Percentiles rank a stretch among this genome's conserved stretches.
These are phyloP conservation scores for Fistulinella prunicolor DNA, from an alignment of 768 basidiomycete genomes.

Conservation along the genomic window DNA sequence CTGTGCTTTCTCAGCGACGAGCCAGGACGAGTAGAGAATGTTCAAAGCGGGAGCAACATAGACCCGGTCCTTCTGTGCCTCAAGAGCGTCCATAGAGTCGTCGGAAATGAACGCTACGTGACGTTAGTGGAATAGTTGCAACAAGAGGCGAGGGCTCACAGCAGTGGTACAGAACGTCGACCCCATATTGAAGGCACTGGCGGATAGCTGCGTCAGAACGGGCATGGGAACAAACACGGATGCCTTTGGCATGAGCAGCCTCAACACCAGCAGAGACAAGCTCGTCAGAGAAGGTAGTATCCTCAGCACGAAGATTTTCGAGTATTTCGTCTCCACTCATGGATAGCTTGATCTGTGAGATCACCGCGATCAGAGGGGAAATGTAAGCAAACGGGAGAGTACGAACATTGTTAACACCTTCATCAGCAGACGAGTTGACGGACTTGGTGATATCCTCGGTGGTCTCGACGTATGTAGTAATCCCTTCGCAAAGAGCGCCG, in stretches of 20 bases:
- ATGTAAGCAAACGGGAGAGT: neutral
- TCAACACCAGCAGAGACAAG: slow-evolving; percentile 35
- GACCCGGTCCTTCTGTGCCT: slow-evolving; percentile 34
- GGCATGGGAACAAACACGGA: slow-evolving; percentile 38
- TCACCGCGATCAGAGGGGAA: neutral
- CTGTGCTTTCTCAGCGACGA: slow-evolving; percentile 26
- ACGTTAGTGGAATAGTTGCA: slow-evolving; percentile 6
- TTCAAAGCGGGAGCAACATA: slow-evolving; percentile 35
- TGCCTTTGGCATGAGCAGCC: slow-evolving; percentile 33
- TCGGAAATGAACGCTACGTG: slow-evolving; percentile 35
- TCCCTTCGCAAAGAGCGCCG: slow-evolving; percentile 32
- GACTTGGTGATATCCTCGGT: slow-evolving; percentile 28
- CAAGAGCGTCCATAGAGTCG: slow-evolving; percentile 34
- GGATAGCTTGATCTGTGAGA: slow-evolving; percentile 31
- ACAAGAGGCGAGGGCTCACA: slow-evolving; percentile 13
- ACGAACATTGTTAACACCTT: slow-evolving; percentile 22
- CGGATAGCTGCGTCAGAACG: slow-evolving; percentile 33
- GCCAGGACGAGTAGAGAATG: slow-evolving; percentile 23
- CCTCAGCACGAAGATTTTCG: slow-evolving; percentile 33
- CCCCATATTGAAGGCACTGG: slow-evolving; percentile 36
- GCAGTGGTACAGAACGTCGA: slow-evolving; percentile 32
- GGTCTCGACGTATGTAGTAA: slow-evolving; percentile 33
- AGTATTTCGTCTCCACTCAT: slow-evolving; percentile 40
- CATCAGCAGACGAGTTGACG: slow-evolving; percentile 25
- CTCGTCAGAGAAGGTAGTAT: slow-evolving; percentile 34